These are phyloP conservation scores for Hura crepitans DNA, from an alignment of 441 rosid genomes.

Conservation along the genomic window DNA sequence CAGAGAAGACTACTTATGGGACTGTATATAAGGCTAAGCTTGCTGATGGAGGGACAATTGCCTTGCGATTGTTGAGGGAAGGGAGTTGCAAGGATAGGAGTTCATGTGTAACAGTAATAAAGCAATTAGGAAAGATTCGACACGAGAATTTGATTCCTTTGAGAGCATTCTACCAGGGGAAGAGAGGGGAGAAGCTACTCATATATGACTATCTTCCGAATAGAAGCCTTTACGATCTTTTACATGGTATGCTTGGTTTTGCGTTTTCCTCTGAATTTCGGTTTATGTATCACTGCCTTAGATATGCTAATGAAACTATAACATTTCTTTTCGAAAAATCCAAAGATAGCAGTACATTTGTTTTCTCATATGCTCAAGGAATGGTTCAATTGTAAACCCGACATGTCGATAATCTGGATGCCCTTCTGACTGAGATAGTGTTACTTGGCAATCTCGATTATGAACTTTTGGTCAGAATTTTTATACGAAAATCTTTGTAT, in stretches of 20 bases:
- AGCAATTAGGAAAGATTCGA: conserved; percentile 69
- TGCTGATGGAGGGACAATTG: conserved; percentile 82
- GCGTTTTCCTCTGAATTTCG: background rate
- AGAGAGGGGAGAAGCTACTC: conserved; percentile 92
- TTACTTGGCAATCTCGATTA: too few species aligned
- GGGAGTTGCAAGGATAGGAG: conserved; percentile 81
- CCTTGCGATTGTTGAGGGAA: conserved; percentile 82
- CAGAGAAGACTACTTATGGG: conserved; percentile 89
- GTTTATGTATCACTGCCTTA: background rate
- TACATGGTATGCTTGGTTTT: conserved; percentile 55
- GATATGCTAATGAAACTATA: background rate
- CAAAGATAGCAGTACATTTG: background rate
- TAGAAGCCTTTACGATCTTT: conserved; percentile 64
- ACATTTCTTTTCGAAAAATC: background rate
- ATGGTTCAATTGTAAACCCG: background rate
- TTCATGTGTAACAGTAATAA: conserved; percentile 65
- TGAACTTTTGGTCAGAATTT: background rate
- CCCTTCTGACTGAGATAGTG: background rate
- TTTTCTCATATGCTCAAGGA: background rate
- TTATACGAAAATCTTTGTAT: background rate
- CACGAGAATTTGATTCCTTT: conserved; percentile 85
- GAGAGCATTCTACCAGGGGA: conserved; percentile 94
- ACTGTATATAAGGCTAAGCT: conserved; percentile 96
- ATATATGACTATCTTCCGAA: conserved; percentile 85
- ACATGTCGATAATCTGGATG: background rate